phyloP scores from a whole-genome alignment of 371 early-diverging fungal genomes.

The Apophysomyces sp. region DNA sequence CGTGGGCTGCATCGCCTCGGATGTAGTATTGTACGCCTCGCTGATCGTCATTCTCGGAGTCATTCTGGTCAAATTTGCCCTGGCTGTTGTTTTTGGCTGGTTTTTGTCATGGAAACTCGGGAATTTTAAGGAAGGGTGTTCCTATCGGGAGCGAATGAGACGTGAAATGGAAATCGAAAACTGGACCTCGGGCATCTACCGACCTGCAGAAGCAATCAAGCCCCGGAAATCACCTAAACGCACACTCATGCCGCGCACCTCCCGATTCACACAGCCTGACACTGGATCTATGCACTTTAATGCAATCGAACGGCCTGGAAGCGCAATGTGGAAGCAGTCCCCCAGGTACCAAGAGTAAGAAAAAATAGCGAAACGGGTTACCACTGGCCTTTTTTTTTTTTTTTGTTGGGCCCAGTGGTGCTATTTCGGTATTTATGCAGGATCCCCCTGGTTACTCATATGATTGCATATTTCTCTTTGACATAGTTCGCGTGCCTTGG shows the following conservation, averaged over 20 bases:
- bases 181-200: conserved; percentile 56
- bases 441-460: conserved; percentile 11
- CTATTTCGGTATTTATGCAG: not conserved
- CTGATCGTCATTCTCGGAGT: conserved; percentile 59
- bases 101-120: conserved; percentile 65
- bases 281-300: conserved; percentile 43
- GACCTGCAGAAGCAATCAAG: conserved; percentile 39
- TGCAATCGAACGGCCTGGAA: conserved; percentile 24
- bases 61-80: conserved; percentile 64
- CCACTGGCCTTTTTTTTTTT: not conserved
- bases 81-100: conserved; percentile 81
- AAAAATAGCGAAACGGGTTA: not conserved
- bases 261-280: conserved; percentile 45
- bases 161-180: conserved; percentile 59
- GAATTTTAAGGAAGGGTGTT: conserved; percentile 48
- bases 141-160: conserved; percentile 54
- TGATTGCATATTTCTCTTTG: conserved; percentile 8
- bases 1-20: conserved; percentile 68
- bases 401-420: not conserved
- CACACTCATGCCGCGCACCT: conserved; percentile 38
- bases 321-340: conserved; percentile 36
- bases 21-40: conserved; percentile 56
- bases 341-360: conserved; percentile 17
- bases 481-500: conserved; percentile 7
- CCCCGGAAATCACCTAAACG: conserved; percentile 26